phyloP scores from a whole-genome alignment of 108 stramenopile species.

The Tribonema minus region DNA sequence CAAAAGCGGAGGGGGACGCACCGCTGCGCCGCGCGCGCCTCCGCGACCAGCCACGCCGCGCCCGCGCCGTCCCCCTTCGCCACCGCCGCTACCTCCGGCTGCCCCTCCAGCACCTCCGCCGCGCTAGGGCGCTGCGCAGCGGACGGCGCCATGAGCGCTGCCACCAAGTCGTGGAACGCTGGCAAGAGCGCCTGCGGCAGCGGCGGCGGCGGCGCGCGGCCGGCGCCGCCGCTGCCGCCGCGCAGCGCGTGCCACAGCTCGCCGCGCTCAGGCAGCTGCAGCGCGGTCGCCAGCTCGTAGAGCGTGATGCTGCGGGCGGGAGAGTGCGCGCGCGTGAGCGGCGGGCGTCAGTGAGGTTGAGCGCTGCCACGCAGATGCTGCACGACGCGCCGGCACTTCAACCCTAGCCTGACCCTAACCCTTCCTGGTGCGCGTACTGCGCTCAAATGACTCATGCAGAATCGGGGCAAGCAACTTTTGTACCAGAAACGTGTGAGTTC shows the following conservation, averaged over 20 bases:
- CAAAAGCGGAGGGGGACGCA: too few relatives aligned
- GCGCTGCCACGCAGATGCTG: neutral
- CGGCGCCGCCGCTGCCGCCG: too few relatives aligned
- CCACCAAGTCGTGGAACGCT: neutral
- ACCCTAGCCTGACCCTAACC: too few relatives aligned
- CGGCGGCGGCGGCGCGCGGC: neutral
- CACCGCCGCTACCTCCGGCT: neutral
- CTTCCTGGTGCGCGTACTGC: neutral
- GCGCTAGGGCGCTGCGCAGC: neutral
- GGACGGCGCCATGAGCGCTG: neutral
- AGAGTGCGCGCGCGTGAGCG: neutral
- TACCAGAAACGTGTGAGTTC: too few relatives aligned
- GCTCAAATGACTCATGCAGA: too few relatives aligned
- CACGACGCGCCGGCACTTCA: too few relatives aligned
- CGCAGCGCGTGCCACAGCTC: constrained; percentile 33
- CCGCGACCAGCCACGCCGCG: neutral
- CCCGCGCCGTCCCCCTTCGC: constrained; percentile 1
- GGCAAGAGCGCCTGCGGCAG: neutral
- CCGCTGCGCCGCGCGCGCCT: too few relatives aligned
- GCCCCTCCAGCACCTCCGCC: neutral
- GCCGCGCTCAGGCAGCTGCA: constrained; percentile 20
- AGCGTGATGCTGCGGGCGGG: constrained; percentile 14
- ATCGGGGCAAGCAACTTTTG: neutral
- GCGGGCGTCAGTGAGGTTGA: too few relatives aligned
- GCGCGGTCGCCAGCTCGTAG: constrained; percentile 24